Conservation (phyloP, 768 basidiomycete genomes). For the Suillus subaureus region DNA sequence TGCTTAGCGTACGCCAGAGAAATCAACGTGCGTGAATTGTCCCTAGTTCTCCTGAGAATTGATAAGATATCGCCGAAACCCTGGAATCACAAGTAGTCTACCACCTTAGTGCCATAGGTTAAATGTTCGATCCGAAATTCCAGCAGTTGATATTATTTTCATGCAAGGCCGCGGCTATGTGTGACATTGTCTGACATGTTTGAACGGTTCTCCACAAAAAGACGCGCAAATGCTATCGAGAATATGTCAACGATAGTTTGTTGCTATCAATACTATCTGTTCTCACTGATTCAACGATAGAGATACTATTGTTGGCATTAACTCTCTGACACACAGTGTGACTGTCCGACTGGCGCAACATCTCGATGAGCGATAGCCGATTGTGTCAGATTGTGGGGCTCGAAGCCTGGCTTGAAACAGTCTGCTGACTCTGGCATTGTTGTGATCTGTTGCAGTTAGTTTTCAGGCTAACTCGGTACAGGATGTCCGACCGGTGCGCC, state of each 20-base stretch:
- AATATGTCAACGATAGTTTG: background rate
- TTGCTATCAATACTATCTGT: background rate
- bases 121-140: no score
- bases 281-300: background rate
- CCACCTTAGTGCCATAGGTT: background rate
- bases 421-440: background rate
- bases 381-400: background rate
- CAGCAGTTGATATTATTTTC: background rate
- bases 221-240: background rate
- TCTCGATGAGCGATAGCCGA: background rate
- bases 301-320: background rate
- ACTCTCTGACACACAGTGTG: background rate
- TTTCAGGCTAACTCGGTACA: background rate
- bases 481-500: background rate
- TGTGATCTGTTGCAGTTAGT: background rate
- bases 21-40: background rate
- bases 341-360: background rate
- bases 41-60: background rate
- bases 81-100: background rate
- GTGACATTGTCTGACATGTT: background rate
- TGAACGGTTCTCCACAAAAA: background rate
- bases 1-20: background rate
- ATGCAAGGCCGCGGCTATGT: background rate
- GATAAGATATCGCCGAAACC: background rate
- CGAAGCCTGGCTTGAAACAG: background rate